Evolutionary conservation across 352 stramenopile species (phyloP), one percentile per base, ranked within the genome.

Genomic region (Globisporangium takayamanum): DNA sequence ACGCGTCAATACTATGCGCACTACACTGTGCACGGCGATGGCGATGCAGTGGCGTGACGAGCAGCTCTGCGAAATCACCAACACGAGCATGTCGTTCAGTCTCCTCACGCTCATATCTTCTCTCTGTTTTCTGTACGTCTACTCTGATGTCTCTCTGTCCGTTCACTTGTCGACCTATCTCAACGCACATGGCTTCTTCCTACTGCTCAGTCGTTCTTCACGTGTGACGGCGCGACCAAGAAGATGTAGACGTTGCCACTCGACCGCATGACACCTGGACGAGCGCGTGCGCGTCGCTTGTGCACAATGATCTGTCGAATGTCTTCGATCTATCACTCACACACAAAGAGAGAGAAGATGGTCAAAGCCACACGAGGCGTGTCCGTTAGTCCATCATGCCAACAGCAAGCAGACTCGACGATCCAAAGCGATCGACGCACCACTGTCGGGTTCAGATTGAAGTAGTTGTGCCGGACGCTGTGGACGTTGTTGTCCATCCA

Each of bases 401-500:
- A 58, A 50, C n/a, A 18, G 16, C 41, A 20, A n/a, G 16, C 12
- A 25, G 7, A 25, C 12, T 20, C 55, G 10, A 18, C 39, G 39
- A 14, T 7, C 39, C 2, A 14, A 14, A 44, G 39, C 10, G 39
- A 14, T 44, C 11, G 11, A 73, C 72, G 44, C 72, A 93, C 71
- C 33, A 95, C 73, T 2, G 83, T 92, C 41, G 80, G 69, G 58
- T 96, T 96, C 26, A 96, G 57, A 54, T 87, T 94, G 63, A 91
- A 96, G 62, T 88, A 94, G 59, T 86, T 90, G 72, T 95, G 86
- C 3, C 86, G 75, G 46, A 93, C 78, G 28, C 71, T 69, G 60
- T 91, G 80, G 46, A 96, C 80, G 53, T 96, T 96, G 46, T 85
- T 87, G 59, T 94, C 84, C 55, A 95, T 86, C 67, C 79, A 89